These are phyloP conservation scores for Globisporangium spinosum DNA, from an alignment of 352 stramenopile species.

Conservation along the genomic window DNA sequence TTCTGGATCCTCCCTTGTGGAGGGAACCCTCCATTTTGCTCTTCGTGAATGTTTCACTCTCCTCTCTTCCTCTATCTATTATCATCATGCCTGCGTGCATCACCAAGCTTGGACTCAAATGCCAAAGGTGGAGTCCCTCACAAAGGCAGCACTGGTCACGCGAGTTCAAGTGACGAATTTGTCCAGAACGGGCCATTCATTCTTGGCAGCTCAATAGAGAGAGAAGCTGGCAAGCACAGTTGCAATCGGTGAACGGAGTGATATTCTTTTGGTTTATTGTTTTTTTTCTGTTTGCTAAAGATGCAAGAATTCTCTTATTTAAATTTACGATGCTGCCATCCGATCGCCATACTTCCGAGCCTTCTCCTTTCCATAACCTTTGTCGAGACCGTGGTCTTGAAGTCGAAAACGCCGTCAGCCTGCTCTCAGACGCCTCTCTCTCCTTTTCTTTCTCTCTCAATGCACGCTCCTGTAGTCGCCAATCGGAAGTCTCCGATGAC, in stretches of 20 bases:
- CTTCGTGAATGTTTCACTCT: too few relatives aligned
- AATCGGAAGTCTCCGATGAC: too few relatives aligned
- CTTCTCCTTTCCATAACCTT: background rate
- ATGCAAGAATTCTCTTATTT: constrained; percentile 2
- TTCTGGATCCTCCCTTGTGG: constrained; percentile 17
- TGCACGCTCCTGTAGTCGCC: background rate
- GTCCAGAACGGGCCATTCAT: too few relatives aligned
- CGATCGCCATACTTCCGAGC: background rate
- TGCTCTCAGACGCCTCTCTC: background rate
- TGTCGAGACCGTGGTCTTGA: background rate
- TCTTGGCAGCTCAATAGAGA: too few relatives aligned
- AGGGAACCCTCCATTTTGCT: background rate
- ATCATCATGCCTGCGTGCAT: background rate
- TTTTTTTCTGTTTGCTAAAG: constrained; percentile 1
- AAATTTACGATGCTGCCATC: constrained; percentile 1
- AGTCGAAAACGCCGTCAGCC: background rate
- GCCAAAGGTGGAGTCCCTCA: background rate
- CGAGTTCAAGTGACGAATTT: too few relatives aligned
- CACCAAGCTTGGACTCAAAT: background rate
- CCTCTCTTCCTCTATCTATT: too few relatives aligned
- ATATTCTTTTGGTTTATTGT: background rate
- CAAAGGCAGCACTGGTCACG: too few relatives aligned
- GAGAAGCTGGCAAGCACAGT: too few relatives aligned
- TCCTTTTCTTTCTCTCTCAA: background rate
- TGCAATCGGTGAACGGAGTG: background rate